Evolutionary conservation across 1,284 basidiomycete species (phyloP), one percentile per base, ranked within the genome.

Genomic region (Ceratobasidium sp.): DNA sequence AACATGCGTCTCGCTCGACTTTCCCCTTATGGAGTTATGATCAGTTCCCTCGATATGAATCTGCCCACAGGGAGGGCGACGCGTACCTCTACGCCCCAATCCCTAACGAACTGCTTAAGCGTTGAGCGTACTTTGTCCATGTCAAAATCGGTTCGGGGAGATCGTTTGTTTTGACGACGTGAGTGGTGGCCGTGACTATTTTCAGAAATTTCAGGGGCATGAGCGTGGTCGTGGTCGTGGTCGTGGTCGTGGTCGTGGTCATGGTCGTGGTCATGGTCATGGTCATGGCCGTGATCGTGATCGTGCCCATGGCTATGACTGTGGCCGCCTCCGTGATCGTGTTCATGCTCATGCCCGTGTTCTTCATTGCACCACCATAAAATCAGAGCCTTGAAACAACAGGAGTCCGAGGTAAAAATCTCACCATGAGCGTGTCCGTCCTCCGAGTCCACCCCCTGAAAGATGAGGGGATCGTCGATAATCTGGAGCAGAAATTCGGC

Each of bases 111-210:
- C 80, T 96, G 95, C 81, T 96, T 94, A 51, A 98, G 84, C 0
- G 95, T 97, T 81, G 94, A 95, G 76, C 94, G 86, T 33, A 98
- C 85, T 81, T 97, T 97, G 83, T 97, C 92, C 90, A 93, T 91
- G 80, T 94, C 92, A 79, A 88, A 88, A 42, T 93, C 91, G 78
- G 80, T 66, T 74, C 77, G 47, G 42, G 81, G 78, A 13, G 67
- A 47, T 1, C 75, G 74, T 64, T 78, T 84, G 75, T 84, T 82
- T 23, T 49, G 64, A 8, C 81, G 79, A 33, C 80, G 69, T 77
- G 83, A 82, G n/a, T 78, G 78, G 49, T 81, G 80, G 0, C 76
- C 76, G 68, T 82, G 76, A 8, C 65, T 45, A 42, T 56, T 73
- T 61, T 74, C 77, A 6, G 54, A 61, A 45, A 76, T 67, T 42